Conservation (phyloP, 2,329 filamentous ascomycete species). For the Penicillium digitatum region DNA sequence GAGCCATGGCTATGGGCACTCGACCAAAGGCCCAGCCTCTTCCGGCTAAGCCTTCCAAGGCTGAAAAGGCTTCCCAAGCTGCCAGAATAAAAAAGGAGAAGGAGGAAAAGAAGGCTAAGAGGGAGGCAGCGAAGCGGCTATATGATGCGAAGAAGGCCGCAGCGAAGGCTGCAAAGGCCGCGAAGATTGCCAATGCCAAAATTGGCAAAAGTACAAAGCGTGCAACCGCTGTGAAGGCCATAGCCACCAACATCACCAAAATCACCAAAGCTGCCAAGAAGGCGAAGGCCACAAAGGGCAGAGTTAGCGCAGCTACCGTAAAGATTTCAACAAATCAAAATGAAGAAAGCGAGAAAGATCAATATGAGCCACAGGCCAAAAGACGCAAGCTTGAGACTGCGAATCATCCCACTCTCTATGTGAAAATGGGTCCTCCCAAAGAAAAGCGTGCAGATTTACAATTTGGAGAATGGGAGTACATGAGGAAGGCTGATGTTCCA, state of each 20-base stretch:
- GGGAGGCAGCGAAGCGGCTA: background rate
- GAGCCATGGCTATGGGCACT: background rate
- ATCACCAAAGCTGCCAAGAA: background rate
- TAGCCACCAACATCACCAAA: background rate
- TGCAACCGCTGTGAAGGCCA: background rate
- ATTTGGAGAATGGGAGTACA: slow-evolving; percentile 1
- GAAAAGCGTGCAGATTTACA: background rate
- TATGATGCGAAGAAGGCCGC: background rate
- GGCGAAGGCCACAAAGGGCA: background rate
- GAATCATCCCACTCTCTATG: background rate
- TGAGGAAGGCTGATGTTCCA: background rate
- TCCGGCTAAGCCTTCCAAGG: background rate
- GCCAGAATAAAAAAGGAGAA: background rate
- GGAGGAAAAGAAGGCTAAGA: background rate
- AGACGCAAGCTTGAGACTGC: background rate
- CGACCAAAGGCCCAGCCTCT: background rate
- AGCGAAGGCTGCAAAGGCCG: background rate
- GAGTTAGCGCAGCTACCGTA: background rate
- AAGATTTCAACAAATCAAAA: background rate
- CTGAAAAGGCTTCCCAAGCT: background rate
- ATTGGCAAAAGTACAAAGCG: background rate
- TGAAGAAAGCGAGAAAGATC: slow-evolving; percentile 3
- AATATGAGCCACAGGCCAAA: background rate
- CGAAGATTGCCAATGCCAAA: background rate
- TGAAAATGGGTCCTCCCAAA: background rate